Conservation (phyloP, 2,329 filamentous ascomycete genomes). For the Pseudocercospora macadamiae region DNA sequence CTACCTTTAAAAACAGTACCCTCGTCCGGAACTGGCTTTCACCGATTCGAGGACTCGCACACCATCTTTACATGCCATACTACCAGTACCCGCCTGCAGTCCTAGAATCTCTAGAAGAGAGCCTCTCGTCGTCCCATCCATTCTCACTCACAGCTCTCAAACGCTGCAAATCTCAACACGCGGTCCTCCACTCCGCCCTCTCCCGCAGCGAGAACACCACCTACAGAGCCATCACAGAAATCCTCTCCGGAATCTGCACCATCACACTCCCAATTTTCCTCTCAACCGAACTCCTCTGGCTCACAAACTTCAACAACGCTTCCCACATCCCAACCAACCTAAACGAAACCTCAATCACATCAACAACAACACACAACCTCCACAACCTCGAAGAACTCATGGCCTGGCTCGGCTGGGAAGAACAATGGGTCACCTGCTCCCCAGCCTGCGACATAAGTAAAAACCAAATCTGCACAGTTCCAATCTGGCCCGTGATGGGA, state of each 20-base stretch:
- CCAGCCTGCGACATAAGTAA: constrained; percentile 42
- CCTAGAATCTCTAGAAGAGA: constrained; percentile 16
- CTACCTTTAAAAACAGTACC: constrained; percentile 24
- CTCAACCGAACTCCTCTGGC: constrained; percentile 47
- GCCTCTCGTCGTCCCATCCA: constrained; percentile 41
- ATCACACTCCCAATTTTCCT: constrained; percentile 49
- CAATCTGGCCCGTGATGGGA: constrained; percentile 51
- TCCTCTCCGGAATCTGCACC: constrained; percentile 46
- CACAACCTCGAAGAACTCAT: constrained; percentile 47
- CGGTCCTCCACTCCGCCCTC: constrained; percentile 33
- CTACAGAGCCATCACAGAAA: constrained; percentile 47
- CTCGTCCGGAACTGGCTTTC: background rate
- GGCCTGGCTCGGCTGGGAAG: constrained; percentile 57
- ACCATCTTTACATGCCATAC: constrained; percentile 50
- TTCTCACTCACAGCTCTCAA: constrained; percentile 45
- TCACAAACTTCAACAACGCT: constrained; percentile 34
- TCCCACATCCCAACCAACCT: background rate
- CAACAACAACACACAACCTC: constrained; percentile 33
- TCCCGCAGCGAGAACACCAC: constrained; percentile 43
- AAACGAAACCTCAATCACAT: background rate
- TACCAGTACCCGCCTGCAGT: constrained; percentile 48
- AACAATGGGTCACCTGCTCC: constrained; percentile 49
- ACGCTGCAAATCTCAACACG: constrained; percentile 48
- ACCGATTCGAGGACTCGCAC: constrained; percentile 42
- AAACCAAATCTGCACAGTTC: constrained; percentile 54